Base-by-base conservation (phyloP, 352 stramenopile genomes). In the Pythium insidiosum region DNA sequence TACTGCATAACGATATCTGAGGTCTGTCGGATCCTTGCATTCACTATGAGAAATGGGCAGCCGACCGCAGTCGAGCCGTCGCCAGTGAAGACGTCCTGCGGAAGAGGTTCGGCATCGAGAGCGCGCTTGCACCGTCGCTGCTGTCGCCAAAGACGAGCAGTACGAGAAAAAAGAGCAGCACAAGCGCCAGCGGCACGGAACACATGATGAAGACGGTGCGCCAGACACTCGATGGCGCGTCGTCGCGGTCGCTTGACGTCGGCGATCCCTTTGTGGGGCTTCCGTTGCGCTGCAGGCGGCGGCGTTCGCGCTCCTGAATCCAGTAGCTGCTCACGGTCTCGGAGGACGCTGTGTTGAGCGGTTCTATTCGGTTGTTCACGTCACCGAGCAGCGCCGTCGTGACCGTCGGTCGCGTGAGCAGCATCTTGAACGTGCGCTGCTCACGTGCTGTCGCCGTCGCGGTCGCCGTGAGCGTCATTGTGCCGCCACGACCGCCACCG, bases 221-320 rank as follows among this genome's bases (percentile, higher is more conserved):
- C 38, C 76, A 66, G n/a, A n/a, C n/a, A 12, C 47, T 18, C 5
- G 50, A 48, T 6, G 31, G 35, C 25, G 44, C 50, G 4, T 25
- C 28, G 38, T 47, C 43, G 22, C 49, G 23, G 11, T 50, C 37
- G 37, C 44, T 38, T 18, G 38, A 21, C 23, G 49, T 26, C 33
- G 34, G 37, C n/a, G 50, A 26, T 30, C 43, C 43, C 43, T 58
- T 58, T 36, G 37, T 47, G 12, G 43, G 50, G 29, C 43, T 53
- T 26, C 50, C 50, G 25, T 60, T 38, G 28, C 52, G 52, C 44
- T 47, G 10, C 4, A 47, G 53, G 3, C 68, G 66, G 39, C 75
- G 69, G 11, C 68, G 59, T 45, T 84, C 71, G 29, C 79, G 69
- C 53, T 89, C 72, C 39, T 79, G 73, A 39, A 83, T 69, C 76